Evolutionary conservation across 805 yeast genomes (phyloP).

Genomic region (Saccharomycodes ludwigii): DNA sequence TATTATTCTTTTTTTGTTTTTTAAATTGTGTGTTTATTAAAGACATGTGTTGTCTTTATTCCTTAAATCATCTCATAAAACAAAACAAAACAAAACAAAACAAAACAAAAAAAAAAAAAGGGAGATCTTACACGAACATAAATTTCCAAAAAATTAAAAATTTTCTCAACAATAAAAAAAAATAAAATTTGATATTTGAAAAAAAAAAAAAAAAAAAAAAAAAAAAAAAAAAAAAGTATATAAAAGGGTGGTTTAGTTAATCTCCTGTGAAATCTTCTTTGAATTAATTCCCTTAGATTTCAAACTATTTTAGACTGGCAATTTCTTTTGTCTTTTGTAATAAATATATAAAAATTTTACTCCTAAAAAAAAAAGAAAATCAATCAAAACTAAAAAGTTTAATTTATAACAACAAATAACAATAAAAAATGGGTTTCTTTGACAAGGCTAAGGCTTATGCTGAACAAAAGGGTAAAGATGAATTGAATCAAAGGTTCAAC

Average conservation of each 20-base stretch:
- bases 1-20: no score
- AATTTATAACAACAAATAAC: not conserved
- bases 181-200: not conserved
- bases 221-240: not conserved
- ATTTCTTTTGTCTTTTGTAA: not conserved
- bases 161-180: not conserved
- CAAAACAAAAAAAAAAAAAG: not conserved
- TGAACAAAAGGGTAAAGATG: constrained; percentile 7
- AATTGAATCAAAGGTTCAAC: constrained; percentile 9
- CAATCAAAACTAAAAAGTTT: no score
- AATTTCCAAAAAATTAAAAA: not conserved
- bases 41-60: no score
- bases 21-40: no score
- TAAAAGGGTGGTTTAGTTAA: not conserved
- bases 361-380: no score
- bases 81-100: not conserved
- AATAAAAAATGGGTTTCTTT: constrained; percentile 29
- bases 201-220: not conserved
- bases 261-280: no score
- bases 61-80: no score
- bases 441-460: constrained; percentile 29
- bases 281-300: not conserved
- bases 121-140: not conserved
- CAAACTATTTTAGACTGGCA: not conserved
- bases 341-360: not conserved